Evolutionary conservation across 306 rosid species (phyloP).

Genomic region (Ammopiptanthus mongolicus): DNA sequence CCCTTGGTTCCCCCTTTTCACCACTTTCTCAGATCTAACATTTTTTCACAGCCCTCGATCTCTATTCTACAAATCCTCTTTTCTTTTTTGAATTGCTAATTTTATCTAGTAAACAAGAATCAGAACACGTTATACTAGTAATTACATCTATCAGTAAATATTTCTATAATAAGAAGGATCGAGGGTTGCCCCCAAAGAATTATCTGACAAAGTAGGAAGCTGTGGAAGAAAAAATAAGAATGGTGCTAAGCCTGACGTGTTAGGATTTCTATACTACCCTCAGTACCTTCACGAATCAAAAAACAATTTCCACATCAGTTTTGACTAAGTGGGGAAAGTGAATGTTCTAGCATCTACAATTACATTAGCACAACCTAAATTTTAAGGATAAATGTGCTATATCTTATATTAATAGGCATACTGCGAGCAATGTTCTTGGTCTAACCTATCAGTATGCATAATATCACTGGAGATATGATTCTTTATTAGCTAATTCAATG

Average conservation of each 20-base stretch:
- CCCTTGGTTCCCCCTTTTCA: too few species aligned
- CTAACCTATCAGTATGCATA: constrained; percentile 16
- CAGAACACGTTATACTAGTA: too few species aligned
- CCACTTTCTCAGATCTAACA: too few species aligned
- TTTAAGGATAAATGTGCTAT: constrained; percentile 30
- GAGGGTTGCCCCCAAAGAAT: constrained; percentile 26
- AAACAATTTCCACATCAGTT: constrained; percentile 19
- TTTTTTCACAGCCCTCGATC: too few species aligned
- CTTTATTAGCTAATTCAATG: constrained; percentile 29
- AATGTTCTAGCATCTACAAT: constrained; percentile 39
- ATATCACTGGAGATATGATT: constrained; percentile 15
- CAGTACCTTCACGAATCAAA: constrained; percentile 22
- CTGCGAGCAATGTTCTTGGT: constrained; percentile 18
- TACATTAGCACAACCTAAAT: constrained; percentile 39
- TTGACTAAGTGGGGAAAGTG: constrained; percentile 23
- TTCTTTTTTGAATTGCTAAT: too few species aligned
- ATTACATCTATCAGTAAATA: constrained; percentile 29
- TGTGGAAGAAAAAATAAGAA: constrained; percentile 7
- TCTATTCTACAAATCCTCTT: too few species aligned
- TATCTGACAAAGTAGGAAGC: constrained; percentile 26
- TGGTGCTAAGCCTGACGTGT: constrained; percentile 24
- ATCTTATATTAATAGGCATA: constrained; percentile 20
- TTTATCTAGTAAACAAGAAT: too few species aligned
- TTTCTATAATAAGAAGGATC: constrained; percentile 18
- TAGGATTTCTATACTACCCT: constrained; percentile 47